phyloP scores from a whole-genome alignment of 2,329 filamentous ascomycete genomes.

The Claviceps maximensis region DNA sequence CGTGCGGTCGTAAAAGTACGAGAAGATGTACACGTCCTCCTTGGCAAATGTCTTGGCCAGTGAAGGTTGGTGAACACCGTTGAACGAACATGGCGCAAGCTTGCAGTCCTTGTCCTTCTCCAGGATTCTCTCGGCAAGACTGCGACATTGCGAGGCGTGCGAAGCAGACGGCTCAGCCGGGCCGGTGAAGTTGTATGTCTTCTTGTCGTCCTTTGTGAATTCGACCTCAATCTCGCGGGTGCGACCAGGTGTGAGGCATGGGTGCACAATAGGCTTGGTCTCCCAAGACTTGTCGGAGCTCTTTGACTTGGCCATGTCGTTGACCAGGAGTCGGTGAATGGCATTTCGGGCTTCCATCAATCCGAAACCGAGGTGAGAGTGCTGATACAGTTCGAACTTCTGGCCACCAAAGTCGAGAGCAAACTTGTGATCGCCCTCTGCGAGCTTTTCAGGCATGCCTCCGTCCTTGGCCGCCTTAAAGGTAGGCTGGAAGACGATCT shows the following conservation, averaged over 20 bases:
- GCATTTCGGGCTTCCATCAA: slow-evolving; percentile 88
- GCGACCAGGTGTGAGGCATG: slow-evolving; percentile 76
- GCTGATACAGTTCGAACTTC: slow-evolving; percentile 88
- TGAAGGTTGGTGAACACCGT: slow-evolving; percentile 87
- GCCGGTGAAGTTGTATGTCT: slow-evolving; percentile 77
- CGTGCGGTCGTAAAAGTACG: slow-evolving; percentile 95
- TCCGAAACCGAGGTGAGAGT: slow-evolving; percentile 94
- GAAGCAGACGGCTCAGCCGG: slow-evolving; percentile 62
- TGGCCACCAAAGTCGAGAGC: slow-evolving; percentile 79
- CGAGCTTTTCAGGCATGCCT: slow-evolving; percentile 74
- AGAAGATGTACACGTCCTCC: slow-evolving; percentile 93
- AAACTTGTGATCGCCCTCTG: slow-evolving; percentile 93
- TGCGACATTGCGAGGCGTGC: slow-evolving; percentile 84
- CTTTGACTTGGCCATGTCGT: slow-evolving; percentile 55
- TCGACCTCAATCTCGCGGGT: slow-evolving; percentile 59
- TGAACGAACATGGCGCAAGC: slow-evolving; percentile 92
- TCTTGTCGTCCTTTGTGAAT: slow-evolving; percentile 45
- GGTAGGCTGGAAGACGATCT: slow-evolving; percentile 96
- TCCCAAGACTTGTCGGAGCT: slow-evolving; percentile 53
- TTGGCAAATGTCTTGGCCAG: slow-evolving; percentile 81
- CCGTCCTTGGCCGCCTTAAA: slow-evolving; percentile 62
- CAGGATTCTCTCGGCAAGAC: slow-evolving; percentile 78
- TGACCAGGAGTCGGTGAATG: slow-evolving; percentile 63
- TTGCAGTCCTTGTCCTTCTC: slow-evolving; percentile 73
- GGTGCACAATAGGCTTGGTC: slow-evolving; percentile 59